Evolutionary conservation across 2,329 filamentous ascomycete species (phyloP).

Genomic region (Trichoderma pleuroti): DNA sequence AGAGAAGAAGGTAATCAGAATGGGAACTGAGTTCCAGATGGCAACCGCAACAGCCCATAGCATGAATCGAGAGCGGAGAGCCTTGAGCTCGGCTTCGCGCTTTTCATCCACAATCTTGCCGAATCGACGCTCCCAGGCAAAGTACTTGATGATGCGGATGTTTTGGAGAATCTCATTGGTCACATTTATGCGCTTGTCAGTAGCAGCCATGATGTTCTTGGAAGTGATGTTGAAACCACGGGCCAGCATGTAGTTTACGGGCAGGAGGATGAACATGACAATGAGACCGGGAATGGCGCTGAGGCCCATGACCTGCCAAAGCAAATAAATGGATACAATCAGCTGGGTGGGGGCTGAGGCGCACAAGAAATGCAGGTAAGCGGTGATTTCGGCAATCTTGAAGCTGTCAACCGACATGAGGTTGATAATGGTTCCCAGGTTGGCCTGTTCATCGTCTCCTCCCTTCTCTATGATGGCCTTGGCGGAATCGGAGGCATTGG

Average conservation of each 20-base stretch:
- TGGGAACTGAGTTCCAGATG: conserved; percentile 92
- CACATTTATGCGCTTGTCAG: conserved; percentile 91
- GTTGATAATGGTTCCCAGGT: conserved; percentile 97
- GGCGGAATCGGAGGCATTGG: conserved; percentile 29
- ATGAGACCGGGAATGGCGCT: conserved; percentile 92
- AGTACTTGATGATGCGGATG: conserved; percentile 98
- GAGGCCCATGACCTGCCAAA: conserved; percentile 86
- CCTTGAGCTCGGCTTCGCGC: conserved; percentile 70
- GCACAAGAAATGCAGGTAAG: conserved; percentile 94
- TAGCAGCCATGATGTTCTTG: conserved; percentile 86
- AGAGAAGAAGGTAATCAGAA: conserved; percentile 93
- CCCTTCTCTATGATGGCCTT: conserved; percentile 38
- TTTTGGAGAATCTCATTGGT: conserved; percentile 98
- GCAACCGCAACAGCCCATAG: conserved; percentile 90
- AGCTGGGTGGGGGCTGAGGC: conserved; percentile 88
- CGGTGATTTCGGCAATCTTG: conserved; percentile 92
- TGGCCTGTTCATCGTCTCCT: conserved; percentile 68
- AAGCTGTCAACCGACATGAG: conserved; percentile 99
- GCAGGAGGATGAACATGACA: conserved; percentile 84
- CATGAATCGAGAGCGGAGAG: conserved; percentile 78
- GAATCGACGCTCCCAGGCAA: conserved; percentile 96
- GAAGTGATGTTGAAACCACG: conserved; percentile 81
- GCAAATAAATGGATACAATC: conserved; percentile 70
- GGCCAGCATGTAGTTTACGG: conserved; percentile 85
- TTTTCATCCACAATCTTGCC: conserved; percentile 85